A percentile compares a stretch with the other conserved stretches of the same genome.
Evolutionary conservation across 345 rosid genomes (phyloP).

Genomic region (Draba incana): DNA sequence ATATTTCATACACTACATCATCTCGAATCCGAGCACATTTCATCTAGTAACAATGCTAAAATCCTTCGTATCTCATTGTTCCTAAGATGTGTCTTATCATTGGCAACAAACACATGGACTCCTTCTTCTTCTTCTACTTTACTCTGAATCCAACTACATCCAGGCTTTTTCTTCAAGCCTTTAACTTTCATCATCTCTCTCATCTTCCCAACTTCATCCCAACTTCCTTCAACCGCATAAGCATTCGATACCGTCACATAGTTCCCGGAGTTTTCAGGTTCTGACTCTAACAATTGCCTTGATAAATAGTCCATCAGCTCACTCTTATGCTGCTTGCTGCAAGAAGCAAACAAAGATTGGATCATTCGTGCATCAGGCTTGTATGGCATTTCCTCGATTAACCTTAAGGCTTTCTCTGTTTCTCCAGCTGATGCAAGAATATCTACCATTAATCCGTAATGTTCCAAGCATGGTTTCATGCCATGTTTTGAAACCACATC

Average conservation of each 20-base stretch:
- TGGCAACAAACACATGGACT: slow-evolving; percentile 53
- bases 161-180: slow-evolving; percentile 57
- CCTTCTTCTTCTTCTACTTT: slow-evolving; percentile 42
- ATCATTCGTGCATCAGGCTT: slow-evolving; percentile 54
- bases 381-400: slow-evolving; percentile 48
- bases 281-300: slow-evolving; percentile 42
- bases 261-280: slow-evolving; percentile 55
- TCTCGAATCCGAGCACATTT: slow-evolving; percentile 25
- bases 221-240: slow-evolving; percentile 56
- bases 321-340: slow-evolving; percentile 44
- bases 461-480: slow-evolving; percentile 51
- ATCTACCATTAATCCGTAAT: slow-evolving; percentile 54
- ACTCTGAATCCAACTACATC: slow-evolving; percentile 65
- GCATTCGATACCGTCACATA: slow-evolving; percentile 60
- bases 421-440: slow-evolving; percentile 52
- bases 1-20: slow-evolving; percentile 21
- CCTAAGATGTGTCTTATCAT: slow-evolving; percentile 50
- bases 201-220: slow-evolving; percentile 50
- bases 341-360: slow-evolving; percentile 51
- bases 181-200: slow-evolving; percentile 59
- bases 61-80: slow-evolving; percentile 40
- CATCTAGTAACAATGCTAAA: slow-evolving; percentile 45
- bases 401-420: slow-evolving; percentile 46
- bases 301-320: slow-evolving; percentile 49
- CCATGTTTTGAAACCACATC: slow-evolving; percentile 43